Base-by-base conservation (phyloP, 106 monocot genomes). In the Dioscorea zingiberensis region DNA sequence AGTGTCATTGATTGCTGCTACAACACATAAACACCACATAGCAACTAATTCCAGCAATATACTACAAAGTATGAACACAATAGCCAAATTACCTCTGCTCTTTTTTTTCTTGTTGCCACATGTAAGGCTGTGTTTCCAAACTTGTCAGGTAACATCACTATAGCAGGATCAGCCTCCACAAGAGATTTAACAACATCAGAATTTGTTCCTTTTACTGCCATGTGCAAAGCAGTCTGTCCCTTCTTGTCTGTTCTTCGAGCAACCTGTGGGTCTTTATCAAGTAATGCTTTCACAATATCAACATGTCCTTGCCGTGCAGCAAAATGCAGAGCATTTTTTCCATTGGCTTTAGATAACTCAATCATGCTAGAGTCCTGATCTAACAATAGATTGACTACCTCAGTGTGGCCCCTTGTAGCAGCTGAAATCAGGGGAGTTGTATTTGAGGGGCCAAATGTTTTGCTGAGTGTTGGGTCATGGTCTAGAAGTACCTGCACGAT, bases 171-270 rank as follows among this genome's bases (percentile, higher is more conserved):
- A 32, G 76, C 81, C 61, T 81, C 78, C 3, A 88, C 70, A 59
- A 88, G 88, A 3, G 78, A 81, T 73, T 73, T 71, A 51, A 84
- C 77, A 47, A 78, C 88, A 24, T 73, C 81, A 53, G 62, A 73
- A 27, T 26, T 79, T 44, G 75, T 72, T 55, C 88, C 88, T 67
- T 84, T 88, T 4, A 84, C 88, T 18, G 88, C 88, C 88, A 88
- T 88, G 59, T 84, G 88, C 26, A 88, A 60, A 47, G 88, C 78
- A 44, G 88, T 84, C 63, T 88, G 88, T 7, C 88, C 88, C 64
- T 88, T 88, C 70, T 81, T 88, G 58, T 88, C 88, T 21, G 81
- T 88, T 27, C 88, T 69, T 47, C 81, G 62, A 7, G 88, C 84
- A 59, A 88, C 58, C 60, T 84, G 84, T 21, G 78, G 73, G 60